Evolutionary conservation across 2,329 filamentous ascomycete species (phyloP).

Genomic region (Talaromyces sp.): DNA sequence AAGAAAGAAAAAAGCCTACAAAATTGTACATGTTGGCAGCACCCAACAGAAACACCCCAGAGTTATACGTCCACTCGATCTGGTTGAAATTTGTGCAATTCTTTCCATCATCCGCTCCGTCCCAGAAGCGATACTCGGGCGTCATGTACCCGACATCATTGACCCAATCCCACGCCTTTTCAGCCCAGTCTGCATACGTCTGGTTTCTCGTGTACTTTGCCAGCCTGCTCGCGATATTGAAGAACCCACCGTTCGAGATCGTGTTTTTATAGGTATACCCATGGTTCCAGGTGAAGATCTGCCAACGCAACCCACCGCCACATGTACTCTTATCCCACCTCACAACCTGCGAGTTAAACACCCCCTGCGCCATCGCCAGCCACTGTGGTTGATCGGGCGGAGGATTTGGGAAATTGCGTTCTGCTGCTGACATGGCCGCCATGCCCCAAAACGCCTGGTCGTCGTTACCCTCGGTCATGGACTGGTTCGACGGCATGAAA

Average conservation of each 20-base stretch:
- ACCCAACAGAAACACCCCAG: constrained; percentile 55
- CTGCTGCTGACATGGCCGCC: constrained; percentile 52
- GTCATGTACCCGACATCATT: constrained; percentile 21
- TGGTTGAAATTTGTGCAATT: constrained; percentile 60
- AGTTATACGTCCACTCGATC: constrained; percentile 62
- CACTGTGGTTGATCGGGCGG: constrained; percentile 22
- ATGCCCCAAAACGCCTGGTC: constrained; percentile 57
- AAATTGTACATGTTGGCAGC: constrained; percentile 65
- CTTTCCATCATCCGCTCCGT: constrained; percentile 41
- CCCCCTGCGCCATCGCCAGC: constrained; percentile 60
- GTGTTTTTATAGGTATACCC: constrained; percentile 81
- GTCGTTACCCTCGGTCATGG: constrained; percentile 47
- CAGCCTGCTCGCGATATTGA: constrained; percentile 72
- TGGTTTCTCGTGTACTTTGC: constrained; percentile 60
- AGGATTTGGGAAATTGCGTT: constrained; percentile 35
- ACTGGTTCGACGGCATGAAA: constrained; percentile 41
- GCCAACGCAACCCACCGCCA: constrained; percentile 71
- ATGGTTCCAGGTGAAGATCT: constrained; percentile 72
- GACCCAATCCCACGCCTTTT: constrained; percentile 60
- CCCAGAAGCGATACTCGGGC: constrained; percentile 11
- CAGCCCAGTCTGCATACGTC: constrained; percentile 60
- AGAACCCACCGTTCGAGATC: constrained; percentile 76
- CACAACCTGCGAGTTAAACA: constrained; percentile 64
- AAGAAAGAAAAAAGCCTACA: constrained; percentile 28
- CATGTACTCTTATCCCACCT: constrained; percentile 68